Evolutionary conservation across 2,329 filamentous ascomycete genomes (phyloP).

Genomic region (Fusarium oxysporum): DNA sequence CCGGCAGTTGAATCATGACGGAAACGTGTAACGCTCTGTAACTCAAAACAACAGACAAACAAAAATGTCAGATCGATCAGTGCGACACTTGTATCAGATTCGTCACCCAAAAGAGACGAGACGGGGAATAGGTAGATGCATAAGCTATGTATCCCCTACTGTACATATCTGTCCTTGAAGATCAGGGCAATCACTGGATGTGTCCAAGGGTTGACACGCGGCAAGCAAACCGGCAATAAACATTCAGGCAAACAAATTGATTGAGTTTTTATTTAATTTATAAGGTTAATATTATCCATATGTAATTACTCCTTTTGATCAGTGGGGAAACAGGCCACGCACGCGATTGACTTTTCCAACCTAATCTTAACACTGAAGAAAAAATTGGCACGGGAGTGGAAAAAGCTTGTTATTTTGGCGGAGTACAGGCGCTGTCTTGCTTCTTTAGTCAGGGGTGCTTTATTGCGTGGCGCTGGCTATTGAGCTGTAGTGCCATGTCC

Average conservation of each 20-base stretch:
- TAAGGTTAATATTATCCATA: not conserved
- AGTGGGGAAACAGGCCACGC: not conserved
- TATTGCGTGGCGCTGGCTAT: not conserved
- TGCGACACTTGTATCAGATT: constrained; percentile 1
- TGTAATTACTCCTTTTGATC: not conserved
- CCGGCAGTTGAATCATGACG: constrained; percentile 24
- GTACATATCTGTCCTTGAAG: not conserved
- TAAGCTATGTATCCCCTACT: not conserved
- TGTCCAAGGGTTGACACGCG: not conserved
- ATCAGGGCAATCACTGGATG: not conserved
- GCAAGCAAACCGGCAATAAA: not conserved
- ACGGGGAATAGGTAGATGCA: not conserved
- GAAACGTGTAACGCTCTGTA: not conserved
- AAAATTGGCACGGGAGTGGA: not conserved
- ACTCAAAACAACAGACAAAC: not conserved
- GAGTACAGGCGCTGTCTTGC: constrained; percentile 16
- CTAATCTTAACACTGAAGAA: not conserved
- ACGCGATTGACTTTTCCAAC: not conserved
- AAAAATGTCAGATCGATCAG: constrained; percentile 5
- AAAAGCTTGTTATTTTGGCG: not conserved
- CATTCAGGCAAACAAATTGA: not conserved
- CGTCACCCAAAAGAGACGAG: not conserved
- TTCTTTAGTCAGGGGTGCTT: not conserved
- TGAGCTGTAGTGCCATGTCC: not conserved
- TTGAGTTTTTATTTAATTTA: not conserved